Evolutionary conservation across 75 land plant genomes (phyloP), one percentile per base, ranked within the genome.

Genomic region (Picea glauca): DNA sequence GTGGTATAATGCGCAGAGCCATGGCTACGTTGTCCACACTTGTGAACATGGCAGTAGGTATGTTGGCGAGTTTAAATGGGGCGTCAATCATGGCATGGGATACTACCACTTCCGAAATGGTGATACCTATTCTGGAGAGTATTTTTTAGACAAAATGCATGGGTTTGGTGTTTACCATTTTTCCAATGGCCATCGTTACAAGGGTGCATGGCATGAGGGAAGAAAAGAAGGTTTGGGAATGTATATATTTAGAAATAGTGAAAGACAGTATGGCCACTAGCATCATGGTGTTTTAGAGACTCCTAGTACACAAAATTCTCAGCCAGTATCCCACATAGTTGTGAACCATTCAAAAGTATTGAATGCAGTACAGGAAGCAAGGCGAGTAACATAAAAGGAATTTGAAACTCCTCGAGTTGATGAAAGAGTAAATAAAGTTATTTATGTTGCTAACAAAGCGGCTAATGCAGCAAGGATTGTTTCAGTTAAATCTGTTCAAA

Each of bases 381-480:
- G 94, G 56, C 84, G 85, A 76, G 94, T 94, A 59, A 91, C 96
- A 50, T 81, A 85, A 72, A 92, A 88, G 76, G 93, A 93, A 17
- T 85, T 82, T 78, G 86, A 90, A 67, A 88, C 90, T 63, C 87
- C 88, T 26, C 91, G 90, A 76, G 96, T 96, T 12, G 98, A 96
- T 80, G 96, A 89, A 26, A 26, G 26, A 26, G 26, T 26, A 26
- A 26, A 26, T 26, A 26, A 26, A 26, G 26, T 26, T 26, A 26
- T 26, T 67, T 87, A 91, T 26, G 89, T 90, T 12, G 94, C 99
- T 21, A 96, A 96, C 77, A 85, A 82, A 70, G 86, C 94, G 76
- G 99, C 99, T 20, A 93, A 90, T 85, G 99, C 96, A 76, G 94
- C 99, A 30, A 86, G 96, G 77, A 93, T 93, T 23, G 94, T 91